Conservation (phyloP, 345 rosid species). For the Eucalyptus grandis region DNA sequence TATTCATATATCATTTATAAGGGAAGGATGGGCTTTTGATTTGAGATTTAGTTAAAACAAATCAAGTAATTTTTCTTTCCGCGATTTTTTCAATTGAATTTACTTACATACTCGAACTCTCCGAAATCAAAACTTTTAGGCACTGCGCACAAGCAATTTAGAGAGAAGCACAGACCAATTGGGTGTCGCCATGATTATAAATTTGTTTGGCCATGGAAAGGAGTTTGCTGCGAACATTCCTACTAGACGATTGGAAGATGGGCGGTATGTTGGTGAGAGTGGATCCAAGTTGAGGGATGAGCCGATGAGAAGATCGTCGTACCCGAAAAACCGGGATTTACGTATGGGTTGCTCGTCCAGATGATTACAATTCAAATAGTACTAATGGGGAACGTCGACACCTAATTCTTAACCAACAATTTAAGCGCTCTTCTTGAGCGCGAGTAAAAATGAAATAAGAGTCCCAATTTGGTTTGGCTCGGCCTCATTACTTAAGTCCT, state of each 20-base stretch:
- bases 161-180: background rate
- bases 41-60: background rate
- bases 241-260: background rate
- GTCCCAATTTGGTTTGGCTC: too few relatives aligned
- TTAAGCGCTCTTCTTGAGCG: too few relatives aligned
- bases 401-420: too few relatives aligned
- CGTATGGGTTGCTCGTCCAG: accelerated
- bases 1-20: background rate
- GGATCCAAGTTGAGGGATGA: background rate
- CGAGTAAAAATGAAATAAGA: too few relatives aligned
- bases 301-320: too few relatives aligned
- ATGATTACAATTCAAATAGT: too few relatives aligned
- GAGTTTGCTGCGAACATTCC: background rate
- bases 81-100: background rate
- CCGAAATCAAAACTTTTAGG: background rate
- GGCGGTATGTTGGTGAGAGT: background rate
- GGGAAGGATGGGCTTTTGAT: background rate
- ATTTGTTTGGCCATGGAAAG: background rate
- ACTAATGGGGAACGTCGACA: too few relatives aligned
- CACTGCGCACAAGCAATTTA: background rate
- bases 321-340: too few relatives aligned
- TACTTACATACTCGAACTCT: background rate
- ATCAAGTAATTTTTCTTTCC: background rate
- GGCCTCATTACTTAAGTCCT: too few relatives aligned
- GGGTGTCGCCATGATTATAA: too few relatives aligned